A percentile compares a stretch with the other conserved stretches of the same genome.
Conservation (phyloP, 441 rosid species). For the Macaranga tanarius region DNA sequence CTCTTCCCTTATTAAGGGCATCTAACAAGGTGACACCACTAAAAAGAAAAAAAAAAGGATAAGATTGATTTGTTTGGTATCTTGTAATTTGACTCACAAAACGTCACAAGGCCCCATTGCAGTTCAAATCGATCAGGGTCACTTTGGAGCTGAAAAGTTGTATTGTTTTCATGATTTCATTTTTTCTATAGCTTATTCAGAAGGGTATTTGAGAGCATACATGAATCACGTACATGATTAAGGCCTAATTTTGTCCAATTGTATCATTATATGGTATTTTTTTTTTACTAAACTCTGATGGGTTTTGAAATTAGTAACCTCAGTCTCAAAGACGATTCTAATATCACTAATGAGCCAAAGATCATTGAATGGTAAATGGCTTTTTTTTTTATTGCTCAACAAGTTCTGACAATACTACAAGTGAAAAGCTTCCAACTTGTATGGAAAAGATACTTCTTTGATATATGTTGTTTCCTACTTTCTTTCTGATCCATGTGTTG, state of each 20-base stretch:
- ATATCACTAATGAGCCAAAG: too few species aligned
- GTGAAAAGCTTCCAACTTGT: too few species aligned
- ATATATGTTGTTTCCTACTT: not conserved
- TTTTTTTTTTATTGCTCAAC: too few species aligned
- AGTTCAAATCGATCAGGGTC: conserved; percentile 2
- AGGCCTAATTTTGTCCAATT: not conserved
- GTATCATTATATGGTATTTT: not conserved
- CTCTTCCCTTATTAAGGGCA: too few species aligned
- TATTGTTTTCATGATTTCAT: not conserved
- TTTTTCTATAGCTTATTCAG: not conserved
- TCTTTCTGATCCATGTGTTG: not conserved
- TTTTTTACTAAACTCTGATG: not conserved
- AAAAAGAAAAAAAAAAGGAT: not conserved
- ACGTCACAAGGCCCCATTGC: conserved; percentile 3
- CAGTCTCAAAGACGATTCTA: too few species aligned
- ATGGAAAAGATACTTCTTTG: not conserved
- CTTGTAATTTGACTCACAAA: not conserved
- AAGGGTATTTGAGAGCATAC: not conserved
- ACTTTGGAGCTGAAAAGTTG: not conserved
- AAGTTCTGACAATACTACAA: too few species aligned
- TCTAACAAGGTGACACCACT: too few species aligned
- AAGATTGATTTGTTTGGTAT: conserved; percentile 23
- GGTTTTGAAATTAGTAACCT: too few species aligned
- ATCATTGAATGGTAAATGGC: not conserved
- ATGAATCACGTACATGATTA: not conserved